Evolutionary conservation across 805 yeast genomes (phyloP), one percentile per base, ranked within the genome.

Genomic region (Myxozyma vanderwaltii): DNA sequence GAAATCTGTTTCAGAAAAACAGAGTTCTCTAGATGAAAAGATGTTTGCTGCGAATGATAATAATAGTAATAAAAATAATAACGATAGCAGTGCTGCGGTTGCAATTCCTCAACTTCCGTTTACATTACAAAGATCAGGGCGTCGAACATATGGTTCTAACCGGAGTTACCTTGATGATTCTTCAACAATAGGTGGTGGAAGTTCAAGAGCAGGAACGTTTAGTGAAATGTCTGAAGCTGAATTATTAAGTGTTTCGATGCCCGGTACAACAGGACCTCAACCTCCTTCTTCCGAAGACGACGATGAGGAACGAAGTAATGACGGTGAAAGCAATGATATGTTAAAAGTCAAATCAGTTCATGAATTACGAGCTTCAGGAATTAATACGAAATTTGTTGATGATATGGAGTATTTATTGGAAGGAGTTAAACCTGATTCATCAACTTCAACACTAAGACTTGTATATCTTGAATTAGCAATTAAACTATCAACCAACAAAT

Each of bases 391-490:
- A 27, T 56, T 63, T 12, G 13, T 56, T 12, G 68, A 65, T 50
- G 68, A 65, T 31, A 57, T 65, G 56, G 68, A 65, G 27, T 64
- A 65, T 33, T 47, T 65, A 15, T 59, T 65, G 12, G 68, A 65
- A 8, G 65, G 67, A 5, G 44, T 64, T 4, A 24, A 29, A 4
- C 54, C 48, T 3, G 43, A 17, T 4, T 15, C 64, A n/a, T 19
- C 43, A 4, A 7, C n/a, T 5, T 48, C 65, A 4, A 43, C 58
- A 12, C 21, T 12, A 17, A 46, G 65, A 3, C n/a, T 52, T 38
- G 41, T 64, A 10, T 56, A 44, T 23, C 45, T 63, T 10, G 65
- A 61, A n/a, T 43, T 63, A 5, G 66, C 65, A 4, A 12, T 48
- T 2, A 61, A 61, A 33, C 23, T 62, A n/a, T n/a, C n/a, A 8